These are phyloP conservation scores for Elsinoe perseae DNA, from an alignment of 2,329 filamentous ascomycete genomes.

Conservation along the genomic window DNA sequence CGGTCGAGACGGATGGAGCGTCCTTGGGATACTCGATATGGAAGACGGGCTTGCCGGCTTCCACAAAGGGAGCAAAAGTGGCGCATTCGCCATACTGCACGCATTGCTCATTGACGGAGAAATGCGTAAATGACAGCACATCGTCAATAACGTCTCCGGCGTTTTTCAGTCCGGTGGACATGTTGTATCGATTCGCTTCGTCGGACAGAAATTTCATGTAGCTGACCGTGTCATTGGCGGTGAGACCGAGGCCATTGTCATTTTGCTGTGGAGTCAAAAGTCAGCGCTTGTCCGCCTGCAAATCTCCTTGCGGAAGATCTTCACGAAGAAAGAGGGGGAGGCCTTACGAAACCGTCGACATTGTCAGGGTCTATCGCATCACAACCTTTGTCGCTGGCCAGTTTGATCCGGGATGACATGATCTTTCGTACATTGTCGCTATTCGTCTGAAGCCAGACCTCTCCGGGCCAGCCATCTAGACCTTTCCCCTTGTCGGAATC, in stretches of 20 bases:
- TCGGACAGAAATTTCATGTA: slow-evolving; percentile 55
- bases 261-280: slow-evolving; percentile 14
- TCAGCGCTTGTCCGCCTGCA: slow-evolving; percentile 4
- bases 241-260: slow-evolving; percentile 48
- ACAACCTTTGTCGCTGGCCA: slow-evolving; percentile 42
- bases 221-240: slow-evolving; percentile 47
- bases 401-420: slow-evolving; percentile 53
- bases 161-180: slow-evolving; percentile 64
- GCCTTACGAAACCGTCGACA: slow-evolving; percentile 22
- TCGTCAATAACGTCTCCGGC: slow-evolving; percentile 51
- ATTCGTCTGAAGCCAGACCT: slow-evolving; percentile 57
- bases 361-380: slow-evolving; percentile 33
- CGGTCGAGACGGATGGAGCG: slow-evolving; percentile 8
- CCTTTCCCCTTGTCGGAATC: slow-evolving; percentile 48
- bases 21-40: slow-evolving; percentile 61
- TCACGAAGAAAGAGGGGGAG: not conserved
- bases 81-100: slow-evolving; percentile 53
- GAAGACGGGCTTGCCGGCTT: slow-evolving; percentile 59
- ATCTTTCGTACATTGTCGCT: slow-evolving; percentile 54
- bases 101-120: slow-evolving; percentile 64
- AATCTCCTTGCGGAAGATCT: not conserved
- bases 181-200: slow-evolving; percentile 47
- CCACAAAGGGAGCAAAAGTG: slow-evolving; percentile 51
- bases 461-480: slow-evolving; percentile 57
- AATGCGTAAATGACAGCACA: slow-evolving; percentile 50